phyloP scores from a whole-genome alignment of 1,284 basidiomycete genomes.

The Pseudozyma sp. region DNA sequence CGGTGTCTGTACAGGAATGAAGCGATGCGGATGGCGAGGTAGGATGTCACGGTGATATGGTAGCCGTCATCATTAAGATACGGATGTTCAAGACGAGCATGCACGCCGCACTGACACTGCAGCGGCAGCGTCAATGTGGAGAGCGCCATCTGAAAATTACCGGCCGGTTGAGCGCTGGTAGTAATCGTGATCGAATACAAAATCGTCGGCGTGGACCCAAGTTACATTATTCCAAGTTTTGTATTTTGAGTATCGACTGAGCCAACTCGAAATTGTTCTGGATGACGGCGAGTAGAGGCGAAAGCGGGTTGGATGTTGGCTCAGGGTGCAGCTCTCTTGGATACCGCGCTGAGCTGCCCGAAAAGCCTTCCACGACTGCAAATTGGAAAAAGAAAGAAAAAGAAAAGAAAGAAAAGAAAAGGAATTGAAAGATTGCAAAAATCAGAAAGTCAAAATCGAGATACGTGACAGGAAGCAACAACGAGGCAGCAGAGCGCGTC shows the following conservation, averaged over 20 bases:
- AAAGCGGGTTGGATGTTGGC: no score
- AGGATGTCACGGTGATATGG: slow-evolving; percentile 9
- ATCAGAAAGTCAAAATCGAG: neutral
- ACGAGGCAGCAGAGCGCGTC: slow-evolving; percentile 2
- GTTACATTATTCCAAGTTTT: neutral
- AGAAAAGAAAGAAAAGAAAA: neutral
- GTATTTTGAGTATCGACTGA: neutral
- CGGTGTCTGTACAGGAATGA: neutral
- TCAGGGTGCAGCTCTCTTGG: no score
- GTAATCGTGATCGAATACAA: slow-evolving; percentile 24
- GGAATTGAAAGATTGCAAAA: neutral
- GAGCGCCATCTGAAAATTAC: neutral
- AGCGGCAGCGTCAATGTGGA: slow-evolving; percentile 10
- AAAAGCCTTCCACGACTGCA: no score
- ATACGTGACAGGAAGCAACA: neutral
- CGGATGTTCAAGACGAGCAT: slow-evolving; percentile 1
- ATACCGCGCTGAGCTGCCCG: no score
- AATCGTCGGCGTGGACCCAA: neutral
- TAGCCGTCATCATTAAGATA: neutral
- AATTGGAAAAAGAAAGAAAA: neutral
- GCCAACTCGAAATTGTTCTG: neutral
- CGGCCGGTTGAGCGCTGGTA: slow-evolving; percentile 9
- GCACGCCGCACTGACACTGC: slow-evolving; percentile 7
- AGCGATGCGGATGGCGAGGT: neutral
- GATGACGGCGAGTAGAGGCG: no score